phyloP scores from a whole-genome alignment of 805 yeast genomes.

The Jamesozyma gamospora region DNA sequence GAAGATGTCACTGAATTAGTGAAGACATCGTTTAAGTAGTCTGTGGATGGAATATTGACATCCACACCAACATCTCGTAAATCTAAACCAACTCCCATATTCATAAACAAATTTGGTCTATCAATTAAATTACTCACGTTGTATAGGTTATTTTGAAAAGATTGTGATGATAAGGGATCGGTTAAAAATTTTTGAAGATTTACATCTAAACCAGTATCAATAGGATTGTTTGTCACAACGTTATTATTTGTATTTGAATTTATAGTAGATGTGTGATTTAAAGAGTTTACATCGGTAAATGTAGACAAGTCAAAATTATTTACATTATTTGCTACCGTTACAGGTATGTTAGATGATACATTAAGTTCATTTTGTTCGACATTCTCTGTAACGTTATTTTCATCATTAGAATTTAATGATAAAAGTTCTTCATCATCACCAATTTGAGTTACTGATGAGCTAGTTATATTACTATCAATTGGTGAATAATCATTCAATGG shows the following conservation, averaged over 20 bases:
- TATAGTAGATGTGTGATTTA: neutral
- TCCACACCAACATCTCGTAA: slow-evolving; percentile 14
- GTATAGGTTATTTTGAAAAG: slow-evolving; percentile 4
- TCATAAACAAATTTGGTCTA: slow-evolving; percentile 19
- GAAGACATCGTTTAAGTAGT: slow-evolving; percentile 21
- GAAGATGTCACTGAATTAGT: slow-evolving; percentile 1
- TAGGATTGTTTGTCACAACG: neutral
- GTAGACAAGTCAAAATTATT: neutral
- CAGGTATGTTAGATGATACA: neutral
- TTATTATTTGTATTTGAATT: neutral
- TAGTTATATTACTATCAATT: neutral
- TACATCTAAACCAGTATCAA: slow-evolving; percentile 2
- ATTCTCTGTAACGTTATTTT: neutral
- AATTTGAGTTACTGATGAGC: slow-evolving; percentile 4
- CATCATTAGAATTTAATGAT: neutral
- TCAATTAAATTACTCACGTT: slow-evolving; percentile 27
- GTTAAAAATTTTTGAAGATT: slow-evolving; percentile 3
- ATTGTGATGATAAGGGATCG: slow-evolving; percentile 3
- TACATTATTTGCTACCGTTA: neutral
- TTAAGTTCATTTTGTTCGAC: neutral
- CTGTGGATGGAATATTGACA: slow-evolving; percentile 13
- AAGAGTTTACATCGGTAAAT: slow-evolving; percentile 1
- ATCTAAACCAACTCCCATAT: slow-evolving; percentile 12
- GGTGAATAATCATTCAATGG: slow-evolving; percentile 13
- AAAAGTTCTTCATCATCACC: slow-evolving; percentile 7